phyloP scores from a whole-genome alignment of 768 basidiomycete genomes.

The Boletus edulis region DNA sequence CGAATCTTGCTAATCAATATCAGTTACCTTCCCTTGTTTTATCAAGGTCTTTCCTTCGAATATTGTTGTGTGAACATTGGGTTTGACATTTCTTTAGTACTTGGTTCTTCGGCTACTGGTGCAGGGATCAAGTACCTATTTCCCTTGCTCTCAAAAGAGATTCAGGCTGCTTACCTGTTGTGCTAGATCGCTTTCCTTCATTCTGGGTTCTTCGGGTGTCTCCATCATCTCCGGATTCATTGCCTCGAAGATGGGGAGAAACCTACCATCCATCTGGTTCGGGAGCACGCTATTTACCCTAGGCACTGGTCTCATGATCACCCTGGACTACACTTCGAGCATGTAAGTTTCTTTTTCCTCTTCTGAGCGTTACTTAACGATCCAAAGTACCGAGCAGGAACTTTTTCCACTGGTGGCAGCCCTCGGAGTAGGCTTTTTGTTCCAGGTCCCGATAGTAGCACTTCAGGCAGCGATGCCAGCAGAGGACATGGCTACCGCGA shows the following conservation, averaged over 20 bases:
- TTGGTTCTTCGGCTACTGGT: slow-evolving; percentile 68
- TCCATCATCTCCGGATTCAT: slow-evolving; percentile 60
- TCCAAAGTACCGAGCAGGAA: slow-evolving; percentile 53
- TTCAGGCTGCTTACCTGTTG: background rate
- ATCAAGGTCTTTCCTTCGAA: slow-evolving; percentile 38
- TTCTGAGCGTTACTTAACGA: background rate
- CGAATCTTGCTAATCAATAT: background rate
- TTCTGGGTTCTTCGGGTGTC: slow-evolving; percentile 51
- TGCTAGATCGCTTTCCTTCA: slow-evolving; percentile 69
- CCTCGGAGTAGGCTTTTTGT: slow-evolving; percentile 60
- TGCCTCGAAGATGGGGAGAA: slow-evolving; percentile 54
- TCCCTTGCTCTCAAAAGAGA: slow-evolving; percentile 3
- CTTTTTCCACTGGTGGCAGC: slow-evolving; percentile 65
- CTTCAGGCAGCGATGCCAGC: slow-evolving; percentile 85
- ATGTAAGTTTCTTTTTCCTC: slow-evolving; percentile 32
- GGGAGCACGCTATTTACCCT: slow-evolving; percentile 56
- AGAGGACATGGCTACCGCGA: slow-evolving; percentile 81
- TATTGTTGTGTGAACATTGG: background rate
- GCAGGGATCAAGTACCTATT: slow-evolving; percentile 68
- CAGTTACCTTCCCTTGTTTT: slow-evolving; percentile 72
- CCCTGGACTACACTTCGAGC: slow-evolving; percentile 57
- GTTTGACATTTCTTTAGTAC: slow-evolving; percentile 31
- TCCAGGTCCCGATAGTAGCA: slow-evolving; percentile 66
- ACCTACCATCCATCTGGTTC: slow-evolving; percentile 61
- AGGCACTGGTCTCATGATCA: slow-evolving; percentile 72